phyloP scores from a whole-genome alignment of 495 filamentous ascomycete genomes.

The Penicillium crystallinum region DNA sequence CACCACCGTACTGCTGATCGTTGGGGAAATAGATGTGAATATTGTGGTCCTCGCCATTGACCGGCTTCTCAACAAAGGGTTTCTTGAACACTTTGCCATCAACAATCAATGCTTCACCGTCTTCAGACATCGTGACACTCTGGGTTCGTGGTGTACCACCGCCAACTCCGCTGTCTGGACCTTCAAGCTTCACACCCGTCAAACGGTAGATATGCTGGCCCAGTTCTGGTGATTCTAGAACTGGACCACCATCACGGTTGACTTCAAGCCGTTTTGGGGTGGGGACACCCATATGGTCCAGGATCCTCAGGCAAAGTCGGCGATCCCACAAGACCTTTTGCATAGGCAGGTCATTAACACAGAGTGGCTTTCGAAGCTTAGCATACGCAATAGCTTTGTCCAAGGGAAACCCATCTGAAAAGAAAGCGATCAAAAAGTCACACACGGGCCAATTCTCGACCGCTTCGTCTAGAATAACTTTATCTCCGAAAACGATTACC shows the following conservation, averaged over 20 bases:
- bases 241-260: slow-evolving; percentile 88
- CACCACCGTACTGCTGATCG: slow-evolving; percentile 66
- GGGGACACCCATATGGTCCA: slow-evolving; percentile 83
- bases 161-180: slow-evolving; percentile 66
- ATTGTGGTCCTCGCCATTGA: slow-evolving; percentile 98
- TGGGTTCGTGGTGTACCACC: slow-evolving; percentile 52
- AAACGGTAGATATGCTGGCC: slow-evolving; percentile 71
- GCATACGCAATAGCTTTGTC: slow-evolving; percentile 97
- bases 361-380: slow-evolving; percentile 86
- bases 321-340: slow-evolving; percentile 98
- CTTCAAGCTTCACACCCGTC: slow-evolving; percentile 73
- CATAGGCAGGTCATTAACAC: slow-evolving; percentile 97
- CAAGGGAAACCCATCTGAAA: slow-evolving; percentile 92
- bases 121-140: slow-evolving; percentile 75
- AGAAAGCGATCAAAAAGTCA: slow-evolving; percentile 96
- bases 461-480: slow-evolving; percentile 93
- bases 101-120: slow-evolving; percentile 80
- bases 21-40: slow-evolving; percentile 95
- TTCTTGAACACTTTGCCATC: slow-evolving; percentile 79
- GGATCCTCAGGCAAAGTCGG: slow-evolving; percentile 75
- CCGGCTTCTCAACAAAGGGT: slow-evolving; percentile 96
- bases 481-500: slow-evolving; percentile 95
- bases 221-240: slow-evolving; percentile 66
- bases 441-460: slow-evolving; percentile 59
- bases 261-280: slow-evolving; percentile 90